Evolutionary conservation across 495 filamentous ascomycete species (phyloP), one percentile per base, ranked within the genome.

Genomic region (Evansstolkia leycettana): DNA sequence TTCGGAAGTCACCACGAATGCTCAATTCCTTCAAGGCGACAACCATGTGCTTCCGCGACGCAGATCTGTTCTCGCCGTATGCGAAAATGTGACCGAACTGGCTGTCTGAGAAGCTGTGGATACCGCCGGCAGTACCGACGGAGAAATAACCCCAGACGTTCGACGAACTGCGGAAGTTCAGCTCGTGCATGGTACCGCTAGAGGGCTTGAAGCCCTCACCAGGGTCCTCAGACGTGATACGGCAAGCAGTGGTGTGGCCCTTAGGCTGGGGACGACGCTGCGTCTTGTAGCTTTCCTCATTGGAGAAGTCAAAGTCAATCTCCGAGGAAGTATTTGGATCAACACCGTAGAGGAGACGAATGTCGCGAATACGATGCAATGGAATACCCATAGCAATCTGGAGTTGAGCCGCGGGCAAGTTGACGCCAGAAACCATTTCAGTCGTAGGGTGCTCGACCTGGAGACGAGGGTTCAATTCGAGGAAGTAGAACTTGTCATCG

Each of bases 101-200:
- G 52, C 82, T 89, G 72, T 99, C 90, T 2, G 90, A 95, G 70
- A 93, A 99, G 55, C 82, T 94, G 76, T 99, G 90, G 45, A 99
- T 99, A 61, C 87, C 85, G 67, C 86, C 86, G 26, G 84, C 76
- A 12, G 87, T 87, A 63, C 90, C 84, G 58, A 99, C 90, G 20
- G 90, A 99, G 77, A 99, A 99, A 63, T 99, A 99, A 70, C 90
- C 90, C 90, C 90, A 99, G 26, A 95, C 90, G 49, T 99, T 99
- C 29, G 90, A 95, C 47, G 88, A 94, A 67, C 79, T 86, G 40
- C 90, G 74, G 78, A 99, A 99, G 69, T 99, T 99, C 47, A 99
- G 68, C 54, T 99, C 90, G 65, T 95, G 90, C 78, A 99, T 90
- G 40, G 85, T 93, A 75, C 90, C 90, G 51, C 86, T 89, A 14